Evolutionary conservation across 2,329 filamentous ascomycete species (phyloP).

Genomic region (Microcyclosporella mali): DNA sequence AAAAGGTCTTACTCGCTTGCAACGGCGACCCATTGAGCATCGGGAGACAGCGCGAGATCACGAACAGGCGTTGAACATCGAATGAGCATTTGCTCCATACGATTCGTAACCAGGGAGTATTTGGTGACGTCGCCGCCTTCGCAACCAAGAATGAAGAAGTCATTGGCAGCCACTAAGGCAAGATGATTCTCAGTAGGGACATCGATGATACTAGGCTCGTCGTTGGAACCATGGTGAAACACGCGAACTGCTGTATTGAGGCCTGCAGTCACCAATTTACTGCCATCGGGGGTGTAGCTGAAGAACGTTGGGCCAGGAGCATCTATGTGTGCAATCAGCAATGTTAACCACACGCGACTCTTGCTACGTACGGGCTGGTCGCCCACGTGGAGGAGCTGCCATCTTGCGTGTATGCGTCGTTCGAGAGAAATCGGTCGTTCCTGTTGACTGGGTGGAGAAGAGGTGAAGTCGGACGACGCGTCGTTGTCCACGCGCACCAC

Average conservation of each 20-base stretch:
- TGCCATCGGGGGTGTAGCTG: slow-evolving; percentile 83
- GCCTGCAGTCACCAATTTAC: slow-evolving; percentile 81
- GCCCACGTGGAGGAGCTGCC: slow-evolving; percentile 50
- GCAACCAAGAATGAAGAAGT: slow-evolving; percentile 80
- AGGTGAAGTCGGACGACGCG: slow-evolving; percentile 1
- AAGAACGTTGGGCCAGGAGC: slow-evolving; percentile 81
- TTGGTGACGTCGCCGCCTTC: slow-evolving; percentile 95
- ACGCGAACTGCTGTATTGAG: slow-evolving; percentile 90
- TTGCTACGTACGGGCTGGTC: slow-evolving; percentile 50
- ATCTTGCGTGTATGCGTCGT: slow-evolving; percentile 13
- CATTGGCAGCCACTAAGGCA: slow-evolving; percentile 67
- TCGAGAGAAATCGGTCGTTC: background rate
- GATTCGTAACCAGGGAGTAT: slow-evolving; percentile 70
- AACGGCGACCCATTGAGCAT: slow-evolving; percentile 83
- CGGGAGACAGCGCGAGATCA: slow-evolving; percentile 74
- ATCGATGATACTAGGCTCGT: slow-evolving; percentile 87
- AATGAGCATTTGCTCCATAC: slow-evolving; percentile 74
- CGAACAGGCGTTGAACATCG: slow-evolving; percentile 80
- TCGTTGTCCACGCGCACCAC: background rate
- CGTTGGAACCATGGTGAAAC: slow-evolving; percentile 85
- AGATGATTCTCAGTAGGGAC: slow-evolving; percentile 83
- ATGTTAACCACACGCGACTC: background rate
- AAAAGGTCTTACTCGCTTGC: slow-evolving; percentile 70
- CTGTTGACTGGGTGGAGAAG: background rate
- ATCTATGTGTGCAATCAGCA: slow-evolving; percentile 43